A percentile compares a stretch with the other conserved stretches of the same genome.
These are phyloP conservation scores for Cercospora sp. DNA, from an alignment of 2,329 filamentous ascomycete genomes.

Conservation along the genomic window DNA sequence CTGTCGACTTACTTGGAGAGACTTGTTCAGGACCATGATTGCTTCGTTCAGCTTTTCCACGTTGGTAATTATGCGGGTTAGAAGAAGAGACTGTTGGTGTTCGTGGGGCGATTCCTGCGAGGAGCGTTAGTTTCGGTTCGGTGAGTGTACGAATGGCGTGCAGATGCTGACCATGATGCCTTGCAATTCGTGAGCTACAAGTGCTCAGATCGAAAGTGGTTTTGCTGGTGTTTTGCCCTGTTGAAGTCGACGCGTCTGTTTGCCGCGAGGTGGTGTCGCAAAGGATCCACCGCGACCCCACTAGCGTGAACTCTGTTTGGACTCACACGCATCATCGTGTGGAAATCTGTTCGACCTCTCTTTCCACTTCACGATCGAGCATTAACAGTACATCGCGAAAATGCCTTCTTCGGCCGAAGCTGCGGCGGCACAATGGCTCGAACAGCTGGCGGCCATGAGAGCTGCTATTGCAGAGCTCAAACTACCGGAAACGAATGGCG, in stretches of 20 bases:
- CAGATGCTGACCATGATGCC: background rate
- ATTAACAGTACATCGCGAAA: background rate
- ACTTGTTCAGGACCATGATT: slow-evolving; percentile 88
- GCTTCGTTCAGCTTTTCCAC: slow-evolving; percentile 98
- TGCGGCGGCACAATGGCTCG: slow-evolving; percentile 64
- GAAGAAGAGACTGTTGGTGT: slow-evolving; percentile 89
- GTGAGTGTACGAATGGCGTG: no score
- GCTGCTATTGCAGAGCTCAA: slow-evolving; percentile 75
- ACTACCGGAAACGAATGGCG: slow-evolving; percentile 51
- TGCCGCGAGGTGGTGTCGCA: background rate
- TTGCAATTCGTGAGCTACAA: background rate
- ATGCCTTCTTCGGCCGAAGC: slow-evolving; percentile 27
- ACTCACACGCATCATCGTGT: slow-evolving; percentile 16
- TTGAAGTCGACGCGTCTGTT: background rate
- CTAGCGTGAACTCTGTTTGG: slow-evolving; percentile 2
- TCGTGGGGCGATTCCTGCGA: slow-evolving; percentile 88
- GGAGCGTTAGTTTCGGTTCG: background rate
- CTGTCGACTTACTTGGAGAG: slow-evolving; percentile 65
- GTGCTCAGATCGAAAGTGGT: background rate
- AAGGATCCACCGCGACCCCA: background rate
- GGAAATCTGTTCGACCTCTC: background rate
- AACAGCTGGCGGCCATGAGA: slow-evolving; percentile 83
- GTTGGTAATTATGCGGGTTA: slow-evolving; percentile 95
- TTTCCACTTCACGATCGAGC: background rate
- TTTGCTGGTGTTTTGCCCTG: background rate